Percentiles rank a stretch among this genome's conserved stretches.
Evolutionary conservation across 2,329 filamentous ascomycete genomes (phyloP).

Genomic region (Pyrenophora teres): DNA sequence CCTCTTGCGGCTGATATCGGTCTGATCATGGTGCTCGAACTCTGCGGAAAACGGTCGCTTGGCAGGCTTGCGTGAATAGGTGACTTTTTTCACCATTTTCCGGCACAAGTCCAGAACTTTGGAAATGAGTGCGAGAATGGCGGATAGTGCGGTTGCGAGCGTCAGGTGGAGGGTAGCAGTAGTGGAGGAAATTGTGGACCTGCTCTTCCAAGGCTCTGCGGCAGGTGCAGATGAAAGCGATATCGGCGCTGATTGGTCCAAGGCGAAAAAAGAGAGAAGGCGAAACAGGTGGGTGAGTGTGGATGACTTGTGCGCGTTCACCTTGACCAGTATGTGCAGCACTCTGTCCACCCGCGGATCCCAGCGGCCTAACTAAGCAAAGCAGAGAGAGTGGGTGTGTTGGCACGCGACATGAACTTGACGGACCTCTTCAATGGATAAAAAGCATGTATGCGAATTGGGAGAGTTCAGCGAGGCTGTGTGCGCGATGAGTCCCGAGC

Average conservation of each 20-base stretch:
- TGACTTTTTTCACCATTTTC: slow-evolving; percentile 23
- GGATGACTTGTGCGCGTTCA: slow-evolving; percentile 1
- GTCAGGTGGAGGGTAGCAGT: slow-evolving; percentile 1
- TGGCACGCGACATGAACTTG: not conserved
- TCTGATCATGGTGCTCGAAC: slow-evolving; percentile 10
- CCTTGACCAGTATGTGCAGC: not conserved
- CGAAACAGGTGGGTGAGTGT: not conserved
- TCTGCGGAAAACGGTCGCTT: slow-evolving; percentile 16
- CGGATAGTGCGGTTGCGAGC: slow-evolving; percentile 4
- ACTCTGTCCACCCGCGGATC: not conserved
- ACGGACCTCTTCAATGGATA: not conserved
- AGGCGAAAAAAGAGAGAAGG: not conserved
- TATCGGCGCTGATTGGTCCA: not conserved
- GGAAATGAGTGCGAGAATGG: slow-evolving; percentile 13
- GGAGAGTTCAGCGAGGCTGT: not conserved
- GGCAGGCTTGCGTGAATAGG: slow-evolving; percentile 23
- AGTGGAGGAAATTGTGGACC: slow-evolving; percentile 8
- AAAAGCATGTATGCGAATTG: slow-evolving; percentile 4
- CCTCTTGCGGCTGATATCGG: slow-evolving; percentile 22
- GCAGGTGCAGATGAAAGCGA: slow-evolving; percentile 6
- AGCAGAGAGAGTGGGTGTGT: not conserved
- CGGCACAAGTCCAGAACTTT: slow-evolving; percentile 10
- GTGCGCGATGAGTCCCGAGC: slow-evolving; percentile 3
- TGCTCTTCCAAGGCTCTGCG: slow-evolving; percentile 6
- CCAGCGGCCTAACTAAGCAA: slow-evolving; percentile 6